These are phyloP conservation scores for Triangularia verruculosa DNA, from an alignment of 2,329 filamentous ascomycete species.

Conservation along the genomic window DNA sequence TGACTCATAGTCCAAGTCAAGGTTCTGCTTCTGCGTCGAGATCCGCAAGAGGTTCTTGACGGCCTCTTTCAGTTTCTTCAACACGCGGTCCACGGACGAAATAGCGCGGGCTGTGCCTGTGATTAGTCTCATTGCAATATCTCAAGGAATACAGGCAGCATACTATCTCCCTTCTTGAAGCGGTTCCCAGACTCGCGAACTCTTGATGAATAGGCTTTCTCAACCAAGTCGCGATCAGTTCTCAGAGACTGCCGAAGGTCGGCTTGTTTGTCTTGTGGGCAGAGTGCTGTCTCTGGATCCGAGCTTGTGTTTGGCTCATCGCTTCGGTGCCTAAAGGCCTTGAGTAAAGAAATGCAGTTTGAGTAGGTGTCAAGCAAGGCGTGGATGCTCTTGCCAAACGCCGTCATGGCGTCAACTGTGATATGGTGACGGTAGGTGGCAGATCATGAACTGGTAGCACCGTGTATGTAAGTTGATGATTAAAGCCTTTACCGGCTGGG, in stretches of 20 bases:
- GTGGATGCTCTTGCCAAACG: slow-evolving; percentile 44
- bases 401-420: slow-evolving; percentile 25
- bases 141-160: too few species aligned
- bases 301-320: slow-evolving; percentile 19
- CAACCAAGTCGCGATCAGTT: slow-evolving; percentile 41
- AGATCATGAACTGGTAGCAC: neutral
- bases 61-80: slow-evolving; percentile 42
- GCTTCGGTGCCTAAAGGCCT: slow-evolving; percentile 31
- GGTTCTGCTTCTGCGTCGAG: slow-evolving; percentile 34
- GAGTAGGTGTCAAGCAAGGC: slow-evolving; percentile 48
- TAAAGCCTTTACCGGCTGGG: neutral
- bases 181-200: slow-evolving; percentile 40
- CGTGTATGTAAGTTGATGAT: neutral
- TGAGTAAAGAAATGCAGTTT: slow-evolving; percentile 44
- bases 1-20: slow-evolving; percentile 44
- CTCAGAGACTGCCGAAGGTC: slow-evolving; percentile 38
- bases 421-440: neutral
- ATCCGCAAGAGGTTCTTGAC: slow-evolving; percentile 40
- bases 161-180: slow-evolving; percentile 49
- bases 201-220: slow-evolving; percentile 41
- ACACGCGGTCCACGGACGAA: slow-evolving; percentile 40
- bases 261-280: slow-evolving; percentile 26
- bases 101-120: slow-evolving; percentile 36
- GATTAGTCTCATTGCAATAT: slow-evolving; percentile 10
- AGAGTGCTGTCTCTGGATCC: neutral